These are phyloP conservation scores for Botrytis tulipae DNA, from an alignment of 2,329 filamentous ascomycete genomes.

Conservation along the genomic window DNA sequence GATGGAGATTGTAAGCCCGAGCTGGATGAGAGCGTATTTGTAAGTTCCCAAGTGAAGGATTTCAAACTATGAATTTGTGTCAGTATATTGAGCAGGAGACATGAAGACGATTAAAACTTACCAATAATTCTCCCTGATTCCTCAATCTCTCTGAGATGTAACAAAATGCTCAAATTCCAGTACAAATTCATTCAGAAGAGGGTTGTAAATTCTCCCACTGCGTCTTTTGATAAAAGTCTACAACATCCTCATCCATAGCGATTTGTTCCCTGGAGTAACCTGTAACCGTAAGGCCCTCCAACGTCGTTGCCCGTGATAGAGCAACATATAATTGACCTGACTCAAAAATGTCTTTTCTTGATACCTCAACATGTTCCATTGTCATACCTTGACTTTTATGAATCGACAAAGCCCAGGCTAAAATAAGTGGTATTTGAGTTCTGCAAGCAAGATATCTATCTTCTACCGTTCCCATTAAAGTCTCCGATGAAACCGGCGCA, in stretches of 20 bases:
- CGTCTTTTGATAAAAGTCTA: conserved; percentile 32
- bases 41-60: neutral
- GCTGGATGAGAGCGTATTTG: neutral
- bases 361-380: conserved; percentile 33
- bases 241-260: conserved; percentile 30
- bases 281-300: conserved; percentile 34
- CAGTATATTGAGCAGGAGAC: neutral
- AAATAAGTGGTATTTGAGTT: conserved; percentile 68
- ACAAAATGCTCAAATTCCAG: neutral
- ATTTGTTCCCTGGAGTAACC: conserved; percentile 26
- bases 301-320: conserved; percentile 29
- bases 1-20: neutral
- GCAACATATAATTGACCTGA: conserved; percentile 35
- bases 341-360: conserved; percentile 33
- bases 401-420: conserved; percentile 94
- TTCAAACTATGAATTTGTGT: neutral
- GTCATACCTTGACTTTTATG: conserved; percentile 97
- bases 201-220: conserved; percentile 30
- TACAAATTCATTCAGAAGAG: neutral
- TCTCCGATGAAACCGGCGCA: conserved; percentile 19
- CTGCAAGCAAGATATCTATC: conserved; percentile 30
- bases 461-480: conserved; percentile 17
- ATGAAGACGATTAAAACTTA: neutral
- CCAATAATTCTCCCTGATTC: neutral
- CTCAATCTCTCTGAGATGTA: neutral